These are phyloP conservation scores for Alternaria postmessia DNA, from an alignment of 2,329 filamentous ascomycete species.

Conservation along the genomic window DNA sequence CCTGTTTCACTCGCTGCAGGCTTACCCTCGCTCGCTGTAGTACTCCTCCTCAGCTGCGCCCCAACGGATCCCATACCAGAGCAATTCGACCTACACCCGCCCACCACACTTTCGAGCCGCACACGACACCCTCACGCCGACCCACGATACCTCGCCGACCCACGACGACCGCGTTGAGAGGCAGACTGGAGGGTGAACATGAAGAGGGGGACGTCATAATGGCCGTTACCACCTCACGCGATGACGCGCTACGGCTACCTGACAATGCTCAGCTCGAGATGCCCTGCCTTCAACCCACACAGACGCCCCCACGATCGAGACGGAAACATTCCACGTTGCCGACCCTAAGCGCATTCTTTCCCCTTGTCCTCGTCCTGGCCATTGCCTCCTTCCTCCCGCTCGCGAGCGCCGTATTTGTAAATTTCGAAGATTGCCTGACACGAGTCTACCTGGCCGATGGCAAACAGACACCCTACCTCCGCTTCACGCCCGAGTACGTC, in stretches of 20 bases:
- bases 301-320: constrained; percentile 40
- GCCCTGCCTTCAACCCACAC: constrained; percentile 40
- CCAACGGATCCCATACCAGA: neutral
- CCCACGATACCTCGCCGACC: neutral
- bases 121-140: neutral
- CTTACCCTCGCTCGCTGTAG: constrained; percentile 27
- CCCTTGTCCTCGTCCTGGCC: constrained; percentile 36
- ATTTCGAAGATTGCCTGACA: constrained; percentile 84
- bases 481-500: constrained; percentile 80
- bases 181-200: constrained; percentile 31
- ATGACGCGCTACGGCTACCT: constrained; percentile 24
- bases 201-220: constrained; percentile 37
- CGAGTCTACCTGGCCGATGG: constrained; percentile 64
- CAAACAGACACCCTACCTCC: constrained; percentile 68
- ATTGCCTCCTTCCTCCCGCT: constrained; percentile 36
- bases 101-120: neutral
- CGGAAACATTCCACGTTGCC: constrained; percentile 29
- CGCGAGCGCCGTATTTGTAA: constrained; percentile 65
- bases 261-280: constrained; percentile 27
- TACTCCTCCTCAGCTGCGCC: constrained; percentile 15
- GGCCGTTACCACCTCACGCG: constrained; percentile 35
- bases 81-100: neutral
- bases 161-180: neutral
- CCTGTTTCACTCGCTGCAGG: constrained; percentile 29
- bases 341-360: constrained; percentile 17